Base-by-base conservation (phyloP, 2,329 filamentous ascomycete species). In the Lecanicillium sp. region DNA sequence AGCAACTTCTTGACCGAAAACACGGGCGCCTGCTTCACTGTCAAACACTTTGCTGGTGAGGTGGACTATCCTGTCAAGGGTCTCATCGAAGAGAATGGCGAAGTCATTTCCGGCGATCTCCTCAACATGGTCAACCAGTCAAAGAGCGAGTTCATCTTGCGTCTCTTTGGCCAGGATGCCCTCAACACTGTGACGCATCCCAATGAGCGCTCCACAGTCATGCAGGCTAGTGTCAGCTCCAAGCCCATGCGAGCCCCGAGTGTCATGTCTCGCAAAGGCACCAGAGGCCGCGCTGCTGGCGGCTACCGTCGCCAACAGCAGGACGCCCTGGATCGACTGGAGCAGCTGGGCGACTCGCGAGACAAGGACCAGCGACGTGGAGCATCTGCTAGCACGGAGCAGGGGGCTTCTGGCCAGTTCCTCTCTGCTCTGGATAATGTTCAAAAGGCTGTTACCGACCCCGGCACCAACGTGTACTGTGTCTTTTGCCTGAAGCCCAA, bases 401-500 rank as follows among this genome's bases (percentile, higher is more conserved):
- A 95, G 58, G 90, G 92, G 34, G 90, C 90, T 13, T 87, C 92
- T 0, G 88, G 85, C 3, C 92, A 98, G 58, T 98, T 95, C 62
- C 67, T 98, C 17, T 79, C 85, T 1, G 85, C 89, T 0, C 69
- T 98, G 18, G 87, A 95, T 48, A 94, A 92, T 43, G 86, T 98
- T 41, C 94, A 82, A 42, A 89, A 90, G 51, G 89, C 87, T 3
- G 69, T 98, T 32, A 84, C 79, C 3, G 79, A 85, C 3, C 77
- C 82, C 4, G 86, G 88, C 54, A 85, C 88, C 10, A 98, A 98
- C 54, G 78, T 84, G 1, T 98, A 98, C 62, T 97, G 96, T 51
- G 77, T 98, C 32, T 96, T 98, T 62, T 98, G 92, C 55, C 65
- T 98, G 46, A 98, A 98, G 64, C 90, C 92, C 17, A 98, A 98